phyloP scores from a whole-genome alignment of 768 basidiomycete species.

The Brasilioporus rufonigricans region DNA sequence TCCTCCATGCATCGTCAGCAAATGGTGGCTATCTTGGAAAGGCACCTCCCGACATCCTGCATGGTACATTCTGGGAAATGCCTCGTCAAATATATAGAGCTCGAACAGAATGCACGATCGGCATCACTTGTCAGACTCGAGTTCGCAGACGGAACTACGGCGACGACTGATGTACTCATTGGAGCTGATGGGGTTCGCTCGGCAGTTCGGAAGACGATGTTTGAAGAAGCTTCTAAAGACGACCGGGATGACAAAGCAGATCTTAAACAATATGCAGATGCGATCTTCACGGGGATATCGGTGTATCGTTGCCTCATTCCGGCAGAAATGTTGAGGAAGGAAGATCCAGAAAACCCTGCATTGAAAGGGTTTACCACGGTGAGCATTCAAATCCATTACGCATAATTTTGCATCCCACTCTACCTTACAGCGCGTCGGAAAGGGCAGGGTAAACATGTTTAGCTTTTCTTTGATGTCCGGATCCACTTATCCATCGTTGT shows the following conservation, averaged over 20 bases:
- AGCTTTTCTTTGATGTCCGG: not conserved
- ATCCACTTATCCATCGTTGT: not conserved
- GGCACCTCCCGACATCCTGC: slow-evolving; percentile 17
- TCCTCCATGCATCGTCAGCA: slow-evolving; percentile 23
- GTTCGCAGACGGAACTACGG: slow-evolving; percentile 14
- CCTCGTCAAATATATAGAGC: slow-evolving; percentile 14
- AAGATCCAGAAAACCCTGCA: slow-evolving; percentile 22
- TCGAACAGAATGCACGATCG: slow-evolving; percentile 26
- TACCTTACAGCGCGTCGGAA: slow-evolving; percentile 12
- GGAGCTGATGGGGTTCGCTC: slow-evolving; percentile 46
- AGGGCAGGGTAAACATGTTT: slow-evolving; percentile 2
- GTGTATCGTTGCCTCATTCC: slow-evolving; percentile 40
- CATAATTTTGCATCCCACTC: slow-evolving; percentile 6
- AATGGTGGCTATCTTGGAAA: slow-evolving; percentile 18
- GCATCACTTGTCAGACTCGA: slow-evolving; percentile 10
- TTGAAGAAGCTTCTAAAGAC: slow-evolving; percentile 14
- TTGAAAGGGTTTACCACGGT: slow-evolving; percentile 22
- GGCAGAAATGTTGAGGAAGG: slow-evolving; percentile 27
- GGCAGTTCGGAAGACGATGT: slow-evolving; percentile 23
- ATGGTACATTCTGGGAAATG: slow-evolving; percentile 19
- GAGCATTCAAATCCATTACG: slow-evolving; percentile 2
- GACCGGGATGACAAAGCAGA: not conserved
- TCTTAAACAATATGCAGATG: slow-evolving; percentile 17
- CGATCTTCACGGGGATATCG: slow-evolving; percentile 41
- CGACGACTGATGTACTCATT: slow-evolving; percentile 41